phyloP scores from a whole-genome alignment of 75 land plant genomes.

The Cunninghamia lanceolata region DNA sequence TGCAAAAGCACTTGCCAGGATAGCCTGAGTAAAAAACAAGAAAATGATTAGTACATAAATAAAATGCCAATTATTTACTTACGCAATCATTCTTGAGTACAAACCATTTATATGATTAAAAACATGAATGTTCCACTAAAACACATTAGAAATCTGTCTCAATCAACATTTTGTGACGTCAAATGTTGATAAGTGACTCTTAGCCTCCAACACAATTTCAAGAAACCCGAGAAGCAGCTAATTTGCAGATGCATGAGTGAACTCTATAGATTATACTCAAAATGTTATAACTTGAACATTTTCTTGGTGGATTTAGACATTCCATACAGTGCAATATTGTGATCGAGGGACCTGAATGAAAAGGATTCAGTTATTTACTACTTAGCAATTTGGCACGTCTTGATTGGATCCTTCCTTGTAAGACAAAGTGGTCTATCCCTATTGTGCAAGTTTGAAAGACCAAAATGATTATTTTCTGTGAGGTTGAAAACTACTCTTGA shows the following conservation, averaged over 20 bases:
- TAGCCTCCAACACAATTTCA: background rate
- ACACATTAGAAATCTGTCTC: background rate
- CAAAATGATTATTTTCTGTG: background rate
- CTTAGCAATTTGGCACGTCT: background rate
- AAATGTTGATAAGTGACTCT: background rate
- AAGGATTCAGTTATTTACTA: background rate
- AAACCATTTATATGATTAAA: background rate
- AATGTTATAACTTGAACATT: background rate
- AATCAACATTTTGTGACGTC: background rate
- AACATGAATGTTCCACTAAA: background rate
- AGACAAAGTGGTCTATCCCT: background rate
- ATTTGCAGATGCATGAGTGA: background rate
- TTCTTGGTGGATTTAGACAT: background rate
- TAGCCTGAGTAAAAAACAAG: slow-evolving; percentile 41
- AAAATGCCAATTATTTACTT: background rate
- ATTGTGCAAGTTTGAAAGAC: background rate
- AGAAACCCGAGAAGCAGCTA: background rate
- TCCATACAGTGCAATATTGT: background rate
- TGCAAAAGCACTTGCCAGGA: slow-evolving; percentile 71
- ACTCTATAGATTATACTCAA: background rate
- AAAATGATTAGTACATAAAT: background rate
- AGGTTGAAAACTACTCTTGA: background rate
- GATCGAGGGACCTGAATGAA: background rate
- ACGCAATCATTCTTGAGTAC: background rate
- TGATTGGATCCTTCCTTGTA: background rate